Base-by-base conservation (phyloP, 1,284 basidiomycete species). In the Erythrobasidium hasegawianum region DNA sequence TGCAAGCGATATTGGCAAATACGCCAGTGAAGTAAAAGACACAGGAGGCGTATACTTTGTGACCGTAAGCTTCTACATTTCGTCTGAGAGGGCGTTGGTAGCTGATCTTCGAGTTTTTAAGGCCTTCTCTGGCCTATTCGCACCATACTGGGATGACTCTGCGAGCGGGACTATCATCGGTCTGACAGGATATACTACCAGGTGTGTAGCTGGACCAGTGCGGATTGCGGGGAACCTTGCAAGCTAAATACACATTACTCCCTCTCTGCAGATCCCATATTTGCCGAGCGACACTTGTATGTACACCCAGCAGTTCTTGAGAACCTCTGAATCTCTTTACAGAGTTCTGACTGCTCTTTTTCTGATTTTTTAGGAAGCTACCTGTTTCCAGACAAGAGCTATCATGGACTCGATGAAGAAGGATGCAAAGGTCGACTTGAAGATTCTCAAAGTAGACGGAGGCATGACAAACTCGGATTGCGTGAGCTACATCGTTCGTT, bases 21-120 rank as follows among this genome's bases (percentile, higher is more conserved):
- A 97, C 43, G 94, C 92, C 0, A 85, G 83, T 4, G 83, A 86
- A 50, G 91, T 88, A 49, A 79, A 85, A 16, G 85, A 88, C 74
- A 88, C 90, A 0, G 94, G 89, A 50, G 95, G 95, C n/a, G 83
- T 97, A 40, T 97, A 92, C 81, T 98, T 98, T 75, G 95, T 98
- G 43, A 95, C 95, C 0, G 94, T 47, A n/a, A 16, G 43, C n/a
- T n/a, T n/a, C n/a, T 47, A 33, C 33, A 33, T n/a, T n/a, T n/a
- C n/a, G 33, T 33, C 43, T n/a, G 43, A 47, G 43, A 16, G 91
- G 16, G 43, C 43, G 16, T 47, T 5, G 22, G 8, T 24, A 47
- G 43, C 43, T 47, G 43, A 33, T 33, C 33, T 33, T 11, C 11
- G 33, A 33, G 4, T 11, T 47, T 4, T 4, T 18, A 5, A 47